Percentiles rank a stretch among this genome's conserved stretches.
These are phyloP conservation scores for Rhodomyrtus tomentosa DNA, from an alignment of 345 rosid species.

Conservation along the genomic window DNA sequence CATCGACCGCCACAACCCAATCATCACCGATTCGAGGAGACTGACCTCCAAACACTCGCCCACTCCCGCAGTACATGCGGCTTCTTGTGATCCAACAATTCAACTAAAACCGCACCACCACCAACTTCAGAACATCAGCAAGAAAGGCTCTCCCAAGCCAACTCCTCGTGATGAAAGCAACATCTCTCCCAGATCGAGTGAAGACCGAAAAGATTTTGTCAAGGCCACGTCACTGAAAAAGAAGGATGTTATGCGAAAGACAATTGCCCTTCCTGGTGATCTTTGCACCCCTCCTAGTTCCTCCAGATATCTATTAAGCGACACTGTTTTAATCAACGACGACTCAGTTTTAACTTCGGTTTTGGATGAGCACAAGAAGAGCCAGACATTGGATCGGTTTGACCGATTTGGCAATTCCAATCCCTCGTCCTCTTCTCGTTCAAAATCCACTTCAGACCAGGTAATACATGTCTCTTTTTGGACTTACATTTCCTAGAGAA, in stretches of 20 bases:
- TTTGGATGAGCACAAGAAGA: constrained; percentile 13
- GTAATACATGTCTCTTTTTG: constrained; percentile 3
- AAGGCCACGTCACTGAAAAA: neutral
- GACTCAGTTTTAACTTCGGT: constrained; percentile 26
- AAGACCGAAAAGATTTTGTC: constrained; percentile 18
- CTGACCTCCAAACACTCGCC: constrained; percentile 15
- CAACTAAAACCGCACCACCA: constrained; percentile 3
- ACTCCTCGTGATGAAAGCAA: constrained; percentile 3
- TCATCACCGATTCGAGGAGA: constrained; percentile 64
- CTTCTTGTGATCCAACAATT: constrained; percentile 29
- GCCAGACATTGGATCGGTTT: neutral
- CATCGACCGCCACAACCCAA: constrained; percentile 85
- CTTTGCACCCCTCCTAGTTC: constrained; percentile 54
- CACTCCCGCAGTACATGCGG: constrained; percentile 27
- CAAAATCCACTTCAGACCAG: constrained; percentile 40
- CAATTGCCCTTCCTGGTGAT: neutral
- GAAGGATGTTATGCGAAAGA: neutral
- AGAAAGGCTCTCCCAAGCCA: constrained; percentile 7
- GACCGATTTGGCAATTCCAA: neutral
- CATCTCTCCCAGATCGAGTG: neutral
- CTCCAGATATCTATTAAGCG: constrained; percentile 58
- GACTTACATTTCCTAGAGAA: neutral
- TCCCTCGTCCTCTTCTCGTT: constrained; percentile 14
- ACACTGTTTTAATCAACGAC: constrained; percentile 19
- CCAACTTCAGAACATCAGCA: constrained; percentile 21